Evolutionary conservation across 257 asterid species (phyloP).

Genomic region (Orobanche coerulescens): DNA sequence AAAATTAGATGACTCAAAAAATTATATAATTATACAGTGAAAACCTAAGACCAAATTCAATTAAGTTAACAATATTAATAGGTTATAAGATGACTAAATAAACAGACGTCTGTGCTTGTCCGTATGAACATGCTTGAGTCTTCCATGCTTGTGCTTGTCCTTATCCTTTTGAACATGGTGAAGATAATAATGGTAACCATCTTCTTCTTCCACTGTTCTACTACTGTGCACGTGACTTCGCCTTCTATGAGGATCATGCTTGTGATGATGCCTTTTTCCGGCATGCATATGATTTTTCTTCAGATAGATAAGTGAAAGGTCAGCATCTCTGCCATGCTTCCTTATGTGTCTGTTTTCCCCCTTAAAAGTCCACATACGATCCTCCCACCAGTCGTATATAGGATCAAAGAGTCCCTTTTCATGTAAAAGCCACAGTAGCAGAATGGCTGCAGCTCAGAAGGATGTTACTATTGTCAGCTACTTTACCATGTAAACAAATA

Average conservation of each 20-base stretch:
- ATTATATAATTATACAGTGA: no score
- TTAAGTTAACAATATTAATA: no score
- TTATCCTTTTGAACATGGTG: slow-evolving; percentile 78
- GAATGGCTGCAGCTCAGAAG: slow-evolving; percentile 45
- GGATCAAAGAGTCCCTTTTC: slow-evolving; percentile 84
- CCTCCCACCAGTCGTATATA: slow-evolving; percentile 95
- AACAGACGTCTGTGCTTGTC: slow-evolving; percentile 29
- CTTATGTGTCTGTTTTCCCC: slow-evolving; percentile 14
- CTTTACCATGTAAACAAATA: neutral
- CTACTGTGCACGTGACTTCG: slow-evolving; percentile 27
- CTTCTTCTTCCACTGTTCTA: slow-evolving; percentile 38
- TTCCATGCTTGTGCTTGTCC: slow-evolving; percentile 58
- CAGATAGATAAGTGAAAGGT: slow-evolving; percentile 22
- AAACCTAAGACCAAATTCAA: no score
- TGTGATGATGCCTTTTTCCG: slow-evolving; percentile 38
- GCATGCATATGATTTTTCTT: slow-evolving; percentile 38
- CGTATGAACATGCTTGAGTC: slow-evolving; percentile 31
- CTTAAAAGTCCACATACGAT: slow-evolving; percentile 48
- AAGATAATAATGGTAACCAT: slow-evolving; percentile 47
- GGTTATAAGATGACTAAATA: no score
- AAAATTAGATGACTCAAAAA: no score
- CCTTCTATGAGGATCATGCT: slow-evolving; percentile 35
- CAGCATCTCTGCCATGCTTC: slow-evolving; percentile 30
- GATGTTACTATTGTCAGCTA: slow-evolving; percentile 6
- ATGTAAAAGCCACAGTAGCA: slow-evolving; percentile 81